Evolutionary conservation across 345 rosid genomes (phyloP), one percentile per base, ranked within the genome.

Genomic region (Toxicodendron radicans): DNA sequence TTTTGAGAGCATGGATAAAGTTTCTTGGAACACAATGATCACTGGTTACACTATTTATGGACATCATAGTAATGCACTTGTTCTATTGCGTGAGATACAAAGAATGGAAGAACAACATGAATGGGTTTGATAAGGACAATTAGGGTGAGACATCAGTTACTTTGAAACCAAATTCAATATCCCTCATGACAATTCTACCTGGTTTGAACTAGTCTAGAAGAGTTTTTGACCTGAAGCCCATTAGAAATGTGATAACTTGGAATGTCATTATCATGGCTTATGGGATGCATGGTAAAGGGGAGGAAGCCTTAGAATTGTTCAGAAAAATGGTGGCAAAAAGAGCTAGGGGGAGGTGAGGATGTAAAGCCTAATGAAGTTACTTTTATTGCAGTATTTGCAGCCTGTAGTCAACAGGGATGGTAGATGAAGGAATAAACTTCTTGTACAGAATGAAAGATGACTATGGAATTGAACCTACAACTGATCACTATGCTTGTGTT

Each of bases 401-500:
- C 99, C 64, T 90, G 95, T 74, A 95, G 99, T 82, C 98, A 91
- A 86, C 98, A 18, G 89, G 97, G 64, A 81, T 91, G 91, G 95
- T 91, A 59, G 83, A 86, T 46, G 91, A 88, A 72, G 99, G 99
- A 21, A 72, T 88, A 70, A 58, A 27, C 78, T 79, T 92, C 75
- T 95, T 95, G 67, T 74, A 90, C 73, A 72, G 73, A 70, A 95
- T 95, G 99, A 87, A 84, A 80, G 79, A 74, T 13, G 84, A 85
- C 17, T 59, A 87, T 48, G 88, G 88, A 6, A 76, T 90, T 54
- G 79, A 86, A 77, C 90, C 95, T 38, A 68, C 73, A 54, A 73
- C 98, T 73, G 97, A 92, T 84, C 95, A 95, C 81, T 92, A 88
- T 76, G 95, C 97, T 20, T 95, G 99, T 69, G 71, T 90, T 46